Percentiles rank a stretch among this genome's conserved stretches.
These are phyloP conservation scores for Termitomyces sp. DNA, from an alignment of 768 basidiomycete species.

Conservation along the genomic window DNA sequence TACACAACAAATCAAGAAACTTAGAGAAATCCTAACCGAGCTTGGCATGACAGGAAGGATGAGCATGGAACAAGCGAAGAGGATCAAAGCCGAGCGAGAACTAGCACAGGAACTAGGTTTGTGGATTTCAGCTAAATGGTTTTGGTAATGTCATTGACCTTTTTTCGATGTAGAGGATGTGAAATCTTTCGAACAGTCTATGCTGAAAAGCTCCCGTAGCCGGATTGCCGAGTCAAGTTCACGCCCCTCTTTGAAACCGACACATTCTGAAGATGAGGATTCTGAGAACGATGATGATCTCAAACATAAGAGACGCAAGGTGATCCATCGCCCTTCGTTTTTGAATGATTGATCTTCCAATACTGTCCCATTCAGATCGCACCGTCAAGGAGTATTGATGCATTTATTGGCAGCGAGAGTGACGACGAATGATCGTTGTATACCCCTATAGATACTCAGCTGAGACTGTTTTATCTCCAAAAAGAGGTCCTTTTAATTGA, in stretches of 20 bases:
- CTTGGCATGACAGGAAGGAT: constrained; percentile 78
- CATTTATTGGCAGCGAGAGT: constrained; percentile 69
- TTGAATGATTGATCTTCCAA: not conserved
- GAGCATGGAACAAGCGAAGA: constrained; percentile 76
- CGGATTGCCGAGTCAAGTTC: constrained; percentile 9
- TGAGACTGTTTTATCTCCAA: not conserved
- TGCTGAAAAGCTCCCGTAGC: constrained; percentile 26
- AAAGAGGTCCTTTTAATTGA: not conserved
- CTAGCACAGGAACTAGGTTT: constrained; percentile 72
- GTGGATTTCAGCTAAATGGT: constrained; percentile 16
- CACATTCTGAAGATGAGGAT: constrained; percentile 16
- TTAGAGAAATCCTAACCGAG: constrained; percentile 59
- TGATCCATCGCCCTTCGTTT: constrained; percentile 17
- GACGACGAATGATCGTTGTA: constrained; percentile 42
- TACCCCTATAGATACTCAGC: not conserved
- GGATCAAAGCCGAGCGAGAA: constrained; percentile 69
- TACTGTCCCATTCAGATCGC: constrained; percentile 3
- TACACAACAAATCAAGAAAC: constrained; percentile 56
- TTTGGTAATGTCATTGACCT: not conserved
- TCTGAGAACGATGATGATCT: constrained; percentile 20
- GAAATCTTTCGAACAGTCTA: constrained; percentile 55
- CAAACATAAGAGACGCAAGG: constrained; percentile 35
- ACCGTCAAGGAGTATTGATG: constrained; percentile 53
- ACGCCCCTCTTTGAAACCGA: constrained; percentile 8
- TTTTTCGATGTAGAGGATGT: constrained; percentile 57